Evolutionary conservation across 306 rosid genomes (phyloP).

Genomic region (Quercus variabilis): DNA sequence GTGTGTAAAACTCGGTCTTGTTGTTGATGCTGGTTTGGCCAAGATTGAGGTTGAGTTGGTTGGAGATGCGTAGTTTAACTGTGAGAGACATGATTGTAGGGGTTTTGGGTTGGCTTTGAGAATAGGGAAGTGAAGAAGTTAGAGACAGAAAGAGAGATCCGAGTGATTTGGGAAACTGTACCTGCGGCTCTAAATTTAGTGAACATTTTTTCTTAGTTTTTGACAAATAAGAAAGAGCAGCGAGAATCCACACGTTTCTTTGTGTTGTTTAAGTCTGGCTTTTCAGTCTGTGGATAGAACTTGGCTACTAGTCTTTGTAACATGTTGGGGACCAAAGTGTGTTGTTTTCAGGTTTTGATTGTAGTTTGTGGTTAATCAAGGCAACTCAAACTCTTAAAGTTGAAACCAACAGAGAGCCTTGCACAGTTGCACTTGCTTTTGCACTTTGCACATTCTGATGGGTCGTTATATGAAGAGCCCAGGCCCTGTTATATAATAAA

Average conservation of each 20-base stretch:
- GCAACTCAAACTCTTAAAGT: background rate
- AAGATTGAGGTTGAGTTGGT: conserved; percentile 21
- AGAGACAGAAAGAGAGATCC: conserved; percentile 7
- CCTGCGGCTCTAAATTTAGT: conserved; percentile 24
- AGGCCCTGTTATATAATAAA: too few species aligned
- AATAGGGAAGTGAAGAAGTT: conserved; percentile 3
- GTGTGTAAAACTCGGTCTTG: conserved; percentile 1
- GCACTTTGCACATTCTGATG: too few species aligned
- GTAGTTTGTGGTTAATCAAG: background rate
- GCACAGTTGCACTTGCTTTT: too few species aligned
- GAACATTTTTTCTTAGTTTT: conserved; percentile 25
- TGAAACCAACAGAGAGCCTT: too few species aligned
- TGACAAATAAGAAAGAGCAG: background rate
- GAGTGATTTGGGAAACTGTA: conserved; percentile 32
- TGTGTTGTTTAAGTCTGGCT: background rate
- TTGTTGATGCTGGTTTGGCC: conserved; percentile 8
- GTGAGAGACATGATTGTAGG: conserved; percentile 51
- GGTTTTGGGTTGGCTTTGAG: background rate
- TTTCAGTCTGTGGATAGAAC: conserved; percentile 38
- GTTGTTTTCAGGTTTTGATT: background rate
- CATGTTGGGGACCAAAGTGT: conserved; percentile 17
- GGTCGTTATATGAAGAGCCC: too few species aligned
- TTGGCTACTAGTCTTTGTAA: conserved; percentile 14
- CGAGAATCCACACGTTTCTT: conserved; percentile 27
- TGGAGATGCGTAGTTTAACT: conserved; percentile 47